Base-by-base conservation (phyloP, 768 basidiomycete species). In the Boletus subparvulus region DNA sequence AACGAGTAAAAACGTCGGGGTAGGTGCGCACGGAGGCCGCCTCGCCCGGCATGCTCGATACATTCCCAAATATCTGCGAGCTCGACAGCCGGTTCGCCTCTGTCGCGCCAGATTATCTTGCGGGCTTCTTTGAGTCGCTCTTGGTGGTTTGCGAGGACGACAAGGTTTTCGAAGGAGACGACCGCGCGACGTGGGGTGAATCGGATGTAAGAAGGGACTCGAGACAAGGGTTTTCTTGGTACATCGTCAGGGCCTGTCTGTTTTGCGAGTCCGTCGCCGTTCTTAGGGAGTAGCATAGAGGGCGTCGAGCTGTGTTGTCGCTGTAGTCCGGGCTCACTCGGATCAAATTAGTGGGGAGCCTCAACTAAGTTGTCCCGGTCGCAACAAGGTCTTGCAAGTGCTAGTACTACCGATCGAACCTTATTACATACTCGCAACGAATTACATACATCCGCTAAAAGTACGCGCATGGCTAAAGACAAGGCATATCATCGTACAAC, bases 71-170 rank as follows among this genome's bases (percentile, higher is more conserved):
- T 56, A 49, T 81, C 82, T 36, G 78, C 69, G 24, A 94, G 65
- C 59, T 91, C 86, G 1, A 79, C 83, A 0, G 87, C 87, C 17
- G 85, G 87, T 70, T 92, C 85, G 4, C 92, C 90, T 58, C 81
- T 77, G 64, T 92, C 87, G 13, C 89, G 78, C 89, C 91, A 91
- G 4, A 94, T 83, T 72, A 92, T 87, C 69, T 84, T 90, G 52
- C 88, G 79, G 1, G 91, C 89, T 53, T 84, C 85, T 58, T 74
- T 80, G 33, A 93, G 75, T 3, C 83, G 78, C 58, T 93, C 89
- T 68, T 91, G 87, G 70, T 89, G 84, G 72, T 92, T 92, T 6
- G 92, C 92, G 53, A 94, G 78, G 14, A 88, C 88, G 21, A 92
- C 86, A 9, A 94, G 76, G 65, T 90, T 91, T 68, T 93, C 90